Conservation (phyloP, 805 yeast genomes). For the Sugiyamaella americana region DNA sequence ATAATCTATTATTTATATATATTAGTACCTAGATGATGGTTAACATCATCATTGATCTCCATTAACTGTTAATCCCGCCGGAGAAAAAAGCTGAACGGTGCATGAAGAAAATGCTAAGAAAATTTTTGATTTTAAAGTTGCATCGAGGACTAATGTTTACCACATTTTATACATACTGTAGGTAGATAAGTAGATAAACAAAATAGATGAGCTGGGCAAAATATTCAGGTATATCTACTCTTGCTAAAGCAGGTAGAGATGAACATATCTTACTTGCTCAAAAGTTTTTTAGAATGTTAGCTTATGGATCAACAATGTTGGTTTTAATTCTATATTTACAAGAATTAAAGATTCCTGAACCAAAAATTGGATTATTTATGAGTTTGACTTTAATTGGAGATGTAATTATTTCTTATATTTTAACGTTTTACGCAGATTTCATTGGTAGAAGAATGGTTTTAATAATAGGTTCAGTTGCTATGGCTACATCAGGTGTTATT, state of each 20-base stretch:
- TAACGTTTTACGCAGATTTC: conserved; percentile 72
- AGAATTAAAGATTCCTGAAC: conserved; percentile 48
- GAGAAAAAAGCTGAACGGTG: too few species aligned
- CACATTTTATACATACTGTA: too few species aligned
- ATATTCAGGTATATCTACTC: not conserved
- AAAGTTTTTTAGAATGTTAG: conserved; percentile 61
- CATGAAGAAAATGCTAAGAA: too few species aligned
- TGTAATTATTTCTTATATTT: conserved; percentile 56
- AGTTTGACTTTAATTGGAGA: conserved; percentile 76
- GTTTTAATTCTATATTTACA: conserved; percentile 63
- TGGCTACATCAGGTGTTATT: conserved; percentile 59
- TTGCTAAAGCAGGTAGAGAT: conserved; percentile 25
- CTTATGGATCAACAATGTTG: conserved; percentile 77
- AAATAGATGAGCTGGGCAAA: too few species aligned
- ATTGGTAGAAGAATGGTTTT: conserved; percentile 65
- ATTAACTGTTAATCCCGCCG: too few species aligned
- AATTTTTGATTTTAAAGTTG: too few species aligned
- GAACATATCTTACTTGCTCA: conserved; percentile 60
- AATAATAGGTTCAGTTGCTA: conserved; percentile 56
- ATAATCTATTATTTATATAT: too few species aligned
- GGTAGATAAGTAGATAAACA: too few species aligned
- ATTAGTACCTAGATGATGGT: too few species aligned
- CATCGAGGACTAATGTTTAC: too few species aligned
- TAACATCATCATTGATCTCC: too few species aligned
- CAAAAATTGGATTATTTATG: conserved; percentile 72